These are phyloP conservation scores for Cyberlindnera nakhonratchasimensis DNA, from an alignment of 805 yeast genomes.

Conservation along the genomic window DNA sequence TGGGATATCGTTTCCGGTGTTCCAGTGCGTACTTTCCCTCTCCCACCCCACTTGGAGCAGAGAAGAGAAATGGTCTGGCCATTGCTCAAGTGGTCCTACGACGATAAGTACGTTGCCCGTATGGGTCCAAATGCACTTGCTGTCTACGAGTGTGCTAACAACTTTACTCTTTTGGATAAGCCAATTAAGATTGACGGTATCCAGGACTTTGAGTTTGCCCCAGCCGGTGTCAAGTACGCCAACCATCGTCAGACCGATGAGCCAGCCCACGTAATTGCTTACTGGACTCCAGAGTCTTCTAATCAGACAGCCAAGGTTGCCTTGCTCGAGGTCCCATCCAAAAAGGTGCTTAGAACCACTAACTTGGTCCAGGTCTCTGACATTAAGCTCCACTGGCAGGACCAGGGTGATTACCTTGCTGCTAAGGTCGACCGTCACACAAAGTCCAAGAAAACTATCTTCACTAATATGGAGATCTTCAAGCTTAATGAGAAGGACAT, in stretches of 20 bases:
- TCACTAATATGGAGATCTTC: slow-evolving; percentile 90
- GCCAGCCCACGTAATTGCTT: slow-evolving; percentile 69
- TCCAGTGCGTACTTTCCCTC: slow-evolving; percentile 85
- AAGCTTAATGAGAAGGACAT: slow-evolving; percentile 82
- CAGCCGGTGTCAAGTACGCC: slow-evolving; percentile 72
- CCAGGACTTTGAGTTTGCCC: slow-evolving; percentile 92
- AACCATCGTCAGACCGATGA: slow-evolving; percentile 49
- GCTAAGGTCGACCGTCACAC: slow-evolving; percentile 97
- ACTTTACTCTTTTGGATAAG: slow-evolving; percentile 81
- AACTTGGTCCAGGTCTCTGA: slow-evolving; percentile 93
- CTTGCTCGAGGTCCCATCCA: slow-evolving; percentile 81
- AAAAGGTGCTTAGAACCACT: slow-evolving; percentile 80
- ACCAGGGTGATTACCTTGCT: slow-evolving; percentile 75
- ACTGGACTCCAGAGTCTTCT: slow-evolving; percentile 93
- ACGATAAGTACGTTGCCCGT: slow-evolving; percentile 92
- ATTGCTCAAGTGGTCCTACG: slow-evolving; percentile 90
- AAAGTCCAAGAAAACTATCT: slow-evolving; percentile 86
- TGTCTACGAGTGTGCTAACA: slow-evolving; percentile 72
- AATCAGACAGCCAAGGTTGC: slow-evolving; percentile 96
- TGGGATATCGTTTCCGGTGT: slow-evolving; percentile 88
- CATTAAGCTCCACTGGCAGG: slow-evolving; percentile 93
- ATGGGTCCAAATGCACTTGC: slow-evolving; percentile 91
- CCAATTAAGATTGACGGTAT: slow-evolving; percentile 78
- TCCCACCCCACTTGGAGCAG: slow-evolving; percentile 67
- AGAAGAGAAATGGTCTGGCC: slow-evolving; percentile 88